These are phyloP conservation scores for Solanum chiquidenum DNA, from an alignment of 257 asterid genomes.

Conservation along the genomic window DNA sequence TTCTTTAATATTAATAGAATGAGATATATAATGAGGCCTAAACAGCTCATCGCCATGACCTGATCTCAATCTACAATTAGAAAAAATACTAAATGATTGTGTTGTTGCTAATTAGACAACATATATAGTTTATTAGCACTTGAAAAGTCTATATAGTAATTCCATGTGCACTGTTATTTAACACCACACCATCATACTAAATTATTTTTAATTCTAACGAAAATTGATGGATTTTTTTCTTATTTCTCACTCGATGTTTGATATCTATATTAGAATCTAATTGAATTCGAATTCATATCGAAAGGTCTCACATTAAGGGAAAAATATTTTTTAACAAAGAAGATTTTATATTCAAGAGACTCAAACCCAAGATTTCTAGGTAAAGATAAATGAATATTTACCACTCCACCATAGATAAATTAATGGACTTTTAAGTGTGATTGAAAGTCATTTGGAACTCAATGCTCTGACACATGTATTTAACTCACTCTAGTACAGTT, in stretches of 20 bases:
- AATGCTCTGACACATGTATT: no score
- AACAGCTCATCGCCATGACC: not conserved
- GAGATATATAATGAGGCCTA: not conserved
- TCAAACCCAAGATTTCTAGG: rapidly evolving
- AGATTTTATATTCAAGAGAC: no score
- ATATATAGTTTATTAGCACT: not conserved
- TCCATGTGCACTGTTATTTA: not conserved
- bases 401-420: no score
- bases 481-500: no score
- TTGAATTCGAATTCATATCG: rapidly evolving
- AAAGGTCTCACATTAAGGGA: no score
- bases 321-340: no score
- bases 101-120: not conserved
- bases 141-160: not conserved
- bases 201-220: not conserved
- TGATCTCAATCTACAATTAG: not conserved
- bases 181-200: not conserved
- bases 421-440: no score
- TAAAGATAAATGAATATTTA: no score
- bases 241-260: not conserved
- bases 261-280: no score
- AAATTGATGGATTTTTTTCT: not conserved
- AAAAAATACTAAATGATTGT: not conserved
- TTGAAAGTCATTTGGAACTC: no score
- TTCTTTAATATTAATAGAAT: no score